Evolutionary conservation across 2,329 filamentous ascomycete species (phyloP).

Genomic region (Fusarium goolgardi): DNA sequence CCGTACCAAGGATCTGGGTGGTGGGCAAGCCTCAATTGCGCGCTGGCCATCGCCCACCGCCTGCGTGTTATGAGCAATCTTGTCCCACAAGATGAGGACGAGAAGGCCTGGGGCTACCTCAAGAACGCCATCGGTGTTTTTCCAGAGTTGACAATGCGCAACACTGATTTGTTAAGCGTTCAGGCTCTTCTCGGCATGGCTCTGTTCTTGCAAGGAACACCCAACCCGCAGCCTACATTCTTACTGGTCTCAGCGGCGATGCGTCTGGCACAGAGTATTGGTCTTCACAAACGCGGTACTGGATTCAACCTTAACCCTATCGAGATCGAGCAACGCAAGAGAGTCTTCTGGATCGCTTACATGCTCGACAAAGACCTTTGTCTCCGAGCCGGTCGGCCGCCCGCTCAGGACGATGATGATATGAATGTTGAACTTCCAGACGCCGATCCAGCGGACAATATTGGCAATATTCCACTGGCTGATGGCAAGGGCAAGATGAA

Average conservation of each 20-base stretch:
- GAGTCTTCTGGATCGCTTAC: conserved; percentile 75
- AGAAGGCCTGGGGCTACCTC: conserved; percentile 93
- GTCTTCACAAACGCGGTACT: conserved; percentile 91
- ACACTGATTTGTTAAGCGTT: conserved; percentile 93
- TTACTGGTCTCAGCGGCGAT: conserved; percentile 92
- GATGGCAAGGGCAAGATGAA: conserved; percentile 95
- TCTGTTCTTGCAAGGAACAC: conserved; percentile 93
- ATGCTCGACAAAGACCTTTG: conserved; percentile 73
- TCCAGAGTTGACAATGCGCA: conserved; percentile 92
- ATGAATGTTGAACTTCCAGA: conserved; percentile 98
- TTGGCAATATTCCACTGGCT: conserved; percentile 91
- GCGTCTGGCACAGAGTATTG: conserved; percentile 90
- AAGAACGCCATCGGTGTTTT: conserved; percentile 97
- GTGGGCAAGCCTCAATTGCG: conserved; percentile 98
- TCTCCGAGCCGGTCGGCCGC: conserved; percentile 68
- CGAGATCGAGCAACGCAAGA: conserved; percentile 87
- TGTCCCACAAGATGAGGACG: conserved; percentile 89
- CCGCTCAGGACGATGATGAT: conserved; percentile 72
- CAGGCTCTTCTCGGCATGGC: conserved; percentile 95
- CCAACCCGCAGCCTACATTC: conserved; percentile 94
- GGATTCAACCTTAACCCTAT: conserved; percentile 94
- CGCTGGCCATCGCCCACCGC: conserved; percentile 90
- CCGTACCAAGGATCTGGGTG: conserved; percentile 96
- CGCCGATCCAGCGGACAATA: conserved; percentile 88
- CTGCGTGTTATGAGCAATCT: conserved; percentile 95